Percentiles rank a stretch among this genome's conserved stretches.
Conservation (phyloP, 1,284 basidiomycete genomes). For the Cryptococcus sp. region DNA sequence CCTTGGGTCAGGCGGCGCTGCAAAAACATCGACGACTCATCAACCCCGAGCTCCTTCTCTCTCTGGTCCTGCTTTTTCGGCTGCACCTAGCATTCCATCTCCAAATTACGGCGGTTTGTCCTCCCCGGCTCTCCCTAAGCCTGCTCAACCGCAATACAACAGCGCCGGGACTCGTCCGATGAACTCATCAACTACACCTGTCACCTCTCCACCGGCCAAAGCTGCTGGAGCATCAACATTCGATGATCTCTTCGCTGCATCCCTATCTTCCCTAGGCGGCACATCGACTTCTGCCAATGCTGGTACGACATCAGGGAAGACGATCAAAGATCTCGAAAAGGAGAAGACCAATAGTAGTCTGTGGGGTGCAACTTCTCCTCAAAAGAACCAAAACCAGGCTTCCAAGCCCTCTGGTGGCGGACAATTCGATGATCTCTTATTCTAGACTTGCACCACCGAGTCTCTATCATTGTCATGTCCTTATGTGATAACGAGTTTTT, state of each 20-base stretch:
- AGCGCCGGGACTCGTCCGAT: constrained; percentile 22
- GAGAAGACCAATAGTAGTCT: constrained; percentile 77
- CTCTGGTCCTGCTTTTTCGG: constrained; percentile 17
- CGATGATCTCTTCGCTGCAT: constrained; percentile 88
- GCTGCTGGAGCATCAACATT: constrained; percentile 56
- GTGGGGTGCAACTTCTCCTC: constrained; percentile 59
- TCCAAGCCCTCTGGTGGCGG: not conserved
- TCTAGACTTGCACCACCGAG: not conserved
- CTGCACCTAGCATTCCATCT: constrained; percentile 20
- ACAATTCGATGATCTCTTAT: not conserved
- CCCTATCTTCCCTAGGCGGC: constrained; percentile 60
- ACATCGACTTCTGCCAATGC: constrained; percentile 14
- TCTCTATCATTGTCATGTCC: too few species aligned
- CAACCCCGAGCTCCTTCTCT: constrained; percentile 10
- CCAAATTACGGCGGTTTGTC: constrained; percentile 20
- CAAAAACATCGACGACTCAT: constrained; percentile 34
- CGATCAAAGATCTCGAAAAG: constrained; percentile 81
- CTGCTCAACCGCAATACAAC: constrained; percentile 9
- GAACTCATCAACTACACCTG: constrained; percentile 39
- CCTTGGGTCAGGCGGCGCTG: constrained; percentile 49
- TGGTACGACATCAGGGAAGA: constrained; percentile 59
- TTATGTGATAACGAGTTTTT: too few species aligned
- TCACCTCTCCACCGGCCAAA: constrained; percentile 18
- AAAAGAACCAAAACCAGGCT: not conserved
- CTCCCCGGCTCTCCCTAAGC: constrained; percentile 14